Base-by-base conservation (phyloP, 352 stramenopile genomes). In the Phytophthora niederhauseri region DNA sequence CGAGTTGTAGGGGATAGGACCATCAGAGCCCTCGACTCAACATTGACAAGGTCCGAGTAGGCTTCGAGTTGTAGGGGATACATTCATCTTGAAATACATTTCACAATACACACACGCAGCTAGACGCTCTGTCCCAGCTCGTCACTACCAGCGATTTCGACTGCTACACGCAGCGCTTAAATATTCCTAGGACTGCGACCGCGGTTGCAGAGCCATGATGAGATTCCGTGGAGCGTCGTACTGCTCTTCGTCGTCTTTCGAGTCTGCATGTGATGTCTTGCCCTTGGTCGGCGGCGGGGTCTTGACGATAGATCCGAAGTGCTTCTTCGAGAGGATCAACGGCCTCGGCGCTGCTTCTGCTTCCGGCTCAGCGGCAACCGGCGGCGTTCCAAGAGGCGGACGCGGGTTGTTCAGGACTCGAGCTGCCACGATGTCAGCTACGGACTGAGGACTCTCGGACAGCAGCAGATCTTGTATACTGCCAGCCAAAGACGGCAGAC, bases 401-500 rank as follows among this genome's bases (percentile, higher is more conserved):
- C 57, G 54, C 6, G 68, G 48, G 17, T 66, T 67, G 46, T 26
- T 72, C 46, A 70, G 22, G n/a, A 68, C 64, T 51, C 59, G 75
- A 76, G 59, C 68, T 58, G 63, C 48, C 43, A 72, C 51, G 45
- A 76, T 66, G 3, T 89, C 78, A 5, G 79, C 74, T 8, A 95
- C 85, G 6, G 81, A 92, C 73, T 95, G 87, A 19, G 87, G 85
- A 52, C 85, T 94, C 30, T 89, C 77, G 0, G 72, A 82, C 53
- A 93, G 75, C 9, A 93, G 61, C 41, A 90, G 58, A n/a, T 93
- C 79, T 67, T 92, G 80, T 30, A 92, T 82, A 22, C 76, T 89
- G 36, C 78, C 77, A 30, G 75, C 80, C 19, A 91, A 69, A 2
- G 77, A 82, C 1, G 82, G 81, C 0, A 91, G 73, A 51, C 54